Evolutionary conservation across 2,329 filamentous ascomycete genomes (phyloP).

Genomic region (Grosmannia serpens): DNA sequence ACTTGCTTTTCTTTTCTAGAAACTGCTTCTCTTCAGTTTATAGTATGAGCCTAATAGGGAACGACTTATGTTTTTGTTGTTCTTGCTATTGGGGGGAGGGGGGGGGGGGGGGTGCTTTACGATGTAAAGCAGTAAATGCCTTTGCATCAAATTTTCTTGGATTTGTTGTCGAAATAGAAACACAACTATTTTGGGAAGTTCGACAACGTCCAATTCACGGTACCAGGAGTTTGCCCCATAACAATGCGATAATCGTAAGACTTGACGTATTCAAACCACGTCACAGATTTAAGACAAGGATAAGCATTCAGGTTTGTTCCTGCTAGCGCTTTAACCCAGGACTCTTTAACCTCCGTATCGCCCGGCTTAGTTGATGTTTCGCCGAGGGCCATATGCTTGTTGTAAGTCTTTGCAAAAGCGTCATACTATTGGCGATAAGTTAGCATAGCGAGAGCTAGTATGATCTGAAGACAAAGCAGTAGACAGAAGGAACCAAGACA

Average conservation of each 20-base stretch:
- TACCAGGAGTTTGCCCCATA: background rate
- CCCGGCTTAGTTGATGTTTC: background rate
- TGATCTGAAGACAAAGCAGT: background rate
- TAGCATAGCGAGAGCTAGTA: too few species aligned
- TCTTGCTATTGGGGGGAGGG: too few species aligned
- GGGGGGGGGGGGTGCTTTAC: too few species aligned
- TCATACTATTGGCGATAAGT: background rate
- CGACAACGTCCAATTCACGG: background rate
- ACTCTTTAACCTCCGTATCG: background rate
- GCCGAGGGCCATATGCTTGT: background rate
- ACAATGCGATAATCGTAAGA: background rate
- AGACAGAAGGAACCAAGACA: background rate
- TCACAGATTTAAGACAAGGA: background rate
- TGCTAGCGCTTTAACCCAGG: background rate
- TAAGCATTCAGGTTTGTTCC: background rate
- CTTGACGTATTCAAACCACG: conserved; percentile 1
- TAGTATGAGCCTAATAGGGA: too few species aligned
- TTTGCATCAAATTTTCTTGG: too few species aligned
- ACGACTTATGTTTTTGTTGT: too few species aligned
- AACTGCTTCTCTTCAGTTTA: too few species aligned
- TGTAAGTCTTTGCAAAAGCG: background rate
- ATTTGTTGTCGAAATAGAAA: too few species aligned
- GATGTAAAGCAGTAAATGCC: too few species aligned
- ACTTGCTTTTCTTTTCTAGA: too few species aligned
- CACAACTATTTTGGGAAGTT: background rate